Conservation (phyloP, 306 rosid genomes). For the Malus domestica region DNA sequence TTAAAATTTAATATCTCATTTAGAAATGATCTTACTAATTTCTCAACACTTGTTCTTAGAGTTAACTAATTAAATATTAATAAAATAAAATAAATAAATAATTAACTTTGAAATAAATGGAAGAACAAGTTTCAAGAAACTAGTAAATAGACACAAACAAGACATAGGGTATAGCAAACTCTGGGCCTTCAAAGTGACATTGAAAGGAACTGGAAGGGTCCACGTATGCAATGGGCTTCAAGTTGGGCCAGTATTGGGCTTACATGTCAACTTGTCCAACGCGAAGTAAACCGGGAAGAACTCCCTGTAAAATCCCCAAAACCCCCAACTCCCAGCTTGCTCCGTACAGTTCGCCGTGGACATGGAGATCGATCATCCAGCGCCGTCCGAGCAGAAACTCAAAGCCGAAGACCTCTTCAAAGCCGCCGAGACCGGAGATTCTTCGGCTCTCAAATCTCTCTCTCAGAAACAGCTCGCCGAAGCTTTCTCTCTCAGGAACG, state of each 20-base stretch:
- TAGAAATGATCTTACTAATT: too few species aligned
- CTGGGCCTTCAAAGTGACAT: too few species aligned
- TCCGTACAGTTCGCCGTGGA: constrained; percentile 9
- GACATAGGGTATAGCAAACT: too few species aligned
- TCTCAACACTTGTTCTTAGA: too few species aligned
- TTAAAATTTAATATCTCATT: too few species aligned
- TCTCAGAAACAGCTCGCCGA: constrained; percentile 40
- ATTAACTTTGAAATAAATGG: too few species aligned
- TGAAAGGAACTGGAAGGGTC: background rate
- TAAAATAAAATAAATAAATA: too few species aligned
- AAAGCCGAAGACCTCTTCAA: constrained; percentile 52
- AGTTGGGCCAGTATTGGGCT: background rate
- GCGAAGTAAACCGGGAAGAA: background rate
- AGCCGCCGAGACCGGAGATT: constrained; percentile 70
- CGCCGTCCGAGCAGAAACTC: constrained; percentile 12
- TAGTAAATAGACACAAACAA: too few species aligned
- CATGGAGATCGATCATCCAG: constrained; percentile 52
- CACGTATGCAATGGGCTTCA: background rate
- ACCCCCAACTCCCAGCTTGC: background rate
- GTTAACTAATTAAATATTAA: too few species aligned
- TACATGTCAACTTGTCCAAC: background rate
- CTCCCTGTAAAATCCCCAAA: background rate
- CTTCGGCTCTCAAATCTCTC: constrained; percentile 39
- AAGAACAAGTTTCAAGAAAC: too few species aligned
- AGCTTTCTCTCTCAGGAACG: constrained; percentile 57